A percentile compares a stretch with the other conserved stretches of the same genome.
phyloP scores from a whole-genome alignment of 441 rosid genomes.

The Pelargonium myrrhifolium region DNA sequence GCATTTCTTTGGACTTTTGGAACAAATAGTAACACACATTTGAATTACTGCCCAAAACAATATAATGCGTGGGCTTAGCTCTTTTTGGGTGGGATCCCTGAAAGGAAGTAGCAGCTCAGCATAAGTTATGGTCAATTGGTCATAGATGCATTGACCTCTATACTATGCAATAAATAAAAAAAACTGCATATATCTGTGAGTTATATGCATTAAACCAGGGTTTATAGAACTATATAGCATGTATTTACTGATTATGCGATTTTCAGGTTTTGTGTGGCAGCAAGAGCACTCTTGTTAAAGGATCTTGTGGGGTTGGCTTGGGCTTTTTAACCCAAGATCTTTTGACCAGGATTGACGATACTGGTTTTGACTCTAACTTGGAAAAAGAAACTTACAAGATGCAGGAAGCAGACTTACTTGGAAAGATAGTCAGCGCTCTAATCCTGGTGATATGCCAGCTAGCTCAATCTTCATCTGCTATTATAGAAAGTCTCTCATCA shows the following conservation, averaged over 20 bases:
- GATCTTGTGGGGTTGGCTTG: conserved; percentile 90
- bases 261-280: conserved; percentile 75
- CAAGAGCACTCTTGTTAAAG: conserved; percentile 78
- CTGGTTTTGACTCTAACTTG: conserved; percentile 29
- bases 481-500: conserved; percentile 42
- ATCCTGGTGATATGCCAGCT: conserved; percentile 41
- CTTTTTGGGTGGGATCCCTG: neutral
- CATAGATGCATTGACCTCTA: neutral
- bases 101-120: neutral
- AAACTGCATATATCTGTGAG: neutral
- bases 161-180: neutral
- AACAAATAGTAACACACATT: neutral
- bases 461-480: conserved; percentile 38
- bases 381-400: conserved; percentile 46
- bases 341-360: conserved; percentile 43
- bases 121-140: neutral
- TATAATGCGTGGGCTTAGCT: neutral
- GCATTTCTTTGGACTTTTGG: conserved; percentile 7
- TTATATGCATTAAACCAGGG: conserved; percentile 7
- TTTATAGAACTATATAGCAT: neutral
- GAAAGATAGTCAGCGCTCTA: conserved; percentile 51
- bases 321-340: conserved; percentile 86
- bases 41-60: neutral
- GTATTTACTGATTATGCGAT: conserved; percentile 16
- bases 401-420: conserved; percentile 55